These are phyloP conservation scores for Leccinum colubrinum DNA, from an alignment of 1,284 basidiomycete species.

Conservation along the genomic window DNA sequence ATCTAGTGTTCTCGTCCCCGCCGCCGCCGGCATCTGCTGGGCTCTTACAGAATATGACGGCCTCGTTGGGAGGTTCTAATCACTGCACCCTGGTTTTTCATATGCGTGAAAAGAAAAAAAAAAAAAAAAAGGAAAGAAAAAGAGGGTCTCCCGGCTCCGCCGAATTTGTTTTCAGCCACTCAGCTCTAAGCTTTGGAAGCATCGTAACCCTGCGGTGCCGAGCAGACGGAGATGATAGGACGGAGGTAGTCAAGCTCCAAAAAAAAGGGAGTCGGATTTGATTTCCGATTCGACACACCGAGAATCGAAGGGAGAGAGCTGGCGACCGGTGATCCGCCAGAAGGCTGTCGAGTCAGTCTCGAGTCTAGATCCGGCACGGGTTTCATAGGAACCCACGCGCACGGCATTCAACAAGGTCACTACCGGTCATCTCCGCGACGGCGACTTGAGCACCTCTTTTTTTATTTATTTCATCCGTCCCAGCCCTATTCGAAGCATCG, in stretches of 20 bases:
- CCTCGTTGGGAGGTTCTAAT: constrained; percentile 69
- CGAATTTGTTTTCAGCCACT: not conserved
- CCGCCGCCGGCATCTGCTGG: not conserved
- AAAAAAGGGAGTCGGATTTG: not conserved
- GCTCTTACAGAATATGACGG: constrained; percentile 71
- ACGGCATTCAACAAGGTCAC: not conserved
- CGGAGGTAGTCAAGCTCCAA: not conserved
- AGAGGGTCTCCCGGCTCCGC: not conserved
- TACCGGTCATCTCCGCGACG: constrained; percentile 16
- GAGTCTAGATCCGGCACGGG: constrained; percentile 4
- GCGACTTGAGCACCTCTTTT: constrained; percentile 5
- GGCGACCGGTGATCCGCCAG: constrained; percentile 12
- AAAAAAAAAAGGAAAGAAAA: not conserved
- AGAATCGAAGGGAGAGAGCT: not conserved
- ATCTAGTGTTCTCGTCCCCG: not conserved
- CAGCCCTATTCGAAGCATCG: not conserved
- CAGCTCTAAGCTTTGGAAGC: not conserved
- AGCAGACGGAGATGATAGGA: not conserved
- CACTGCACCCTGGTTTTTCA: constrained; percentile 48
- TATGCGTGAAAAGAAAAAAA: not conserved
- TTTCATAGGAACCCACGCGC: not conserved
- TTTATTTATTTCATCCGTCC: not conserved
- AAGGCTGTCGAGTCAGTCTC: constrained; percentile 1
- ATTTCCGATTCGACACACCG: constrained; percentile 12
- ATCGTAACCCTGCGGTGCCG: not conserved